Percentiles rank a stretch among this genome's conserved stretches.
Evolutionary conservation across 345 rosid species (phyloP).

Genomic region (Pistacia integerrima): DNA sequence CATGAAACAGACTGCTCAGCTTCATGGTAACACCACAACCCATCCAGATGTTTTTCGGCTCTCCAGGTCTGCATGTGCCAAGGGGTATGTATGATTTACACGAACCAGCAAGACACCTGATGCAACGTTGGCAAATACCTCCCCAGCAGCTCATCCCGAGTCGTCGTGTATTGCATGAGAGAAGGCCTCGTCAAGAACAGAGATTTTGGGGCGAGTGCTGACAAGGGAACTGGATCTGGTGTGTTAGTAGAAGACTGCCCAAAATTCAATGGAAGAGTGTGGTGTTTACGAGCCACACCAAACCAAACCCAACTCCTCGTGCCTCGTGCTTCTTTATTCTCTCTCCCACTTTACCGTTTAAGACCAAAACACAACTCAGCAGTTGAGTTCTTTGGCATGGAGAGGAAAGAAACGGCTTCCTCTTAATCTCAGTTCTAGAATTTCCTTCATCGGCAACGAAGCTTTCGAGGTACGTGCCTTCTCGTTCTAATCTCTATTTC

Average conservation of each 20-base stretch:
- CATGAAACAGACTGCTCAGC: not conserved
- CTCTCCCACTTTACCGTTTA: no score
- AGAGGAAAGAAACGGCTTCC: no score
- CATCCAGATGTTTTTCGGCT: constrained; percentile 72
- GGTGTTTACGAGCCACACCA: no score
- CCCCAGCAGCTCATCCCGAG: constrained; percentile 70
- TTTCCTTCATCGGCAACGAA: no score
- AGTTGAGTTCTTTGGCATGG: no score
- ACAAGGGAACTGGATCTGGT: constrained; percentile 72
- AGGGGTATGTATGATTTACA: constrained; percentile 70
- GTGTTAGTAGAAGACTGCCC: constrained; percentile 78
- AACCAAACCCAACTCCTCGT: no score
- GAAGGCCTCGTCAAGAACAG: constrained; percentile 86
- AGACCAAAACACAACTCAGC: no score
- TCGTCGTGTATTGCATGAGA: constrained; percentile 40
- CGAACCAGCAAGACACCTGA: constrained; percentile 65
- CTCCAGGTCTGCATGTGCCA: constrained; percentile 84
- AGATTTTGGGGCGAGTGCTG: constrained; percentile 70
- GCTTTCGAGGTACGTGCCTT: no score
- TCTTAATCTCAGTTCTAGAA: no score
- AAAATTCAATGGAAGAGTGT: constrained; percentile 37
- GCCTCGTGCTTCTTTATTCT: no score
- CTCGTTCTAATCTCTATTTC: no score
- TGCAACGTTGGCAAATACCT: constrained; percentile 61
- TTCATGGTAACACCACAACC: constrained; percentile 69